Evolutionary conservation across 177 flowering plant species (phyloP).

Genomic region (Vitis hybrid): DNA sequence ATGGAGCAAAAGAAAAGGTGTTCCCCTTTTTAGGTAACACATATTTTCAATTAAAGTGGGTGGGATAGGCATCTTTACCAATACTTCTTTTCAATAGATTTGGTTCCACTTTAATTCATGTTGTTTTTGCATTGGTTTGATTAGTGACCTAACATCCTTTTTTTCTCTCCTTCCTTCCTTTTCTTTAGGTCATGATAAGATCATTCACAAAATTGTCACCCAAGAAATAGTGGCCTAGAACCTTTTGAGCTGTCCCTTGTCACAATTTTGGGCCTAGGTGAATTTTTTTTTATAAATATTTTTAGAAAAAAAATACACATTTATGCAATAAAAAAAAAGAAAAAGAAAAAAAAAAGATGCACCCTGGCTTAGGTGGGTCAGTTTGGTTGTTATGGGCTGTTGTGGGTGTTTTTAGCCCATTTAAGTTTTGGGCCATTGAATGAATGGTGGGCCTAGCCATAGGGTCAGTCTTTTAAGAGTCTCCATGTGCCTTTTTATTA

Average conservation of each 20-base stretch:
- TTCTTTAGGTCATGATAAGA: background rate
- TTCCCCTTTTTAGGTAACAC: slow-evolving; percentile 5
- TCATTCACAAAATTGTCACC: background rate
- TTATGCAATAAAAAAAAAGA: too few relatives aligned
- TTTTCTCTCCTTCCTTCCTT: background rate
- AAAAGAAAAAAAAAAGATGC: too few relatives aligned
- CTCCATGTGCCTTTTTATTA: too few relatives aligned
- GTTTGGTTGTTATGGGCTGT: too few relatives aligned
- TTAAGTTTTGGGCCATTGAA: too few relatives aligned
- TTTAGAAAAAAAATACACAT: too few relatives aligned
- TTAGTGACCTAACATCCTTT: background rate
- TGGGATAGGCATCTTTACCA: background rate
- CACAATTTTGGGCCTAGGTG: background rate
- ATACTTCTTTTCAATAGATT: background rate
- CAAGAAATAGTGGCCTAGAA: background rate
- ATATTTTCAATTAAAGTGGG: background rate
- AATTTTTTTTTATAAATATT: background rate
- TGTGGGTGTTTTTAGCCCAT: too few relatives aligned
- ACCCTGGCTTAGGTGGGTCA: too few relatives aligned
- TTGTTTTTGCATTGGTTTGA: background rate
- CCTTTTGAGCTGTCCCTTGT: background rate
- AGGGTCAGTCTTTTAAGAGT: too few relatives aligned
- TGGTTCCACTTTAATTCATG: background rate
- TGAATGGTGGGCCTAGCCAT: too few relatives aligned
- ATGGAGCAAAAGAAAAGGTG: slow-evolving; percentile 7